These are phyloP conservation scores for Castanea mollissima DNA, from an alignment of 306 rosid species.

Conservation along the genomic window DNA sequence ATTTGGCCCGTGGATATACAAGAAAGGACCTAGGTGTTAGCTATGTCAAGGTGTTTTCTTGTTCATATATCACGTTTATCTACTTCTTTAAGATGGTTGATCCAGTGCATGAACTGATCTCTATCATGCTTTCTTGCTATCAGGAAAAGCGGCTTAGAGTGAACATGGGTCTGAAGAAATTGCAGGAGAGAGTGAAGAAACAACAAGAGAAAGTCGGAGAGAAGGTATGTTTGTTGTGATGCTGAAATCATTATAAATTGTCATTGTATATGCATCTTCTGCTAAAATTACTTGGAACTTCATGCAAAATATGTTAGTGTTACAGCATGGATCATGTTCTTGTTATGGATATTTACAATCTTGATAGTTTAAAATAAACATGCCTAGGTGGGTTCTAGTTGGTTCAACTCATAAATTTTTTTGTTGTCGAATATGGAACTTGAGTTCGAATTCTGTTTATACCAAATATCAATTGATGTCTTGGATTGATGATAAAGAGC, in stretches of 20 bases:
- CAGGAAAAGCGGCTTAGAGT: conserved; percentile 95
- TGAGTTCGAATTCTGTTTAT: too few relatives aligned
- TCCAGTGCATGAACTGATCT: conserved; percentile 1
- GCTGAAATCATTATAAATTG: background rate
- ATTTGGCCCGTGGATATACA: conserved; percentile 93
- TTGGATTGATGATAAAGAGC: too few relatives aligned
- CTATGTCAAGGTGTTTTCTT: conserved; percentile 77
- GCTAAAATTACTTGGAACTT: background rate
- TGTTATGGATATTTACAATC: background rate
- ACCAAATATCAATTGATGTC: too few relatives aligned
- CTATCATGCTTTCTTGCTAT: background rate
- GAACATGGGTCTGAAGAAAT: conserved; percentile 82
- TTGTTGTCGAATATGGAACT: too few relatives aligned
- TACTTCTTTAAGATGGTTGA: conserved; percentile 4
- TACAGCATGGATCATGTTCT: background rate
- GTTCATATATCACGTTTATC: conserved; percentile 6
- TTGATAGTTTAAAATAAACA: background rate
- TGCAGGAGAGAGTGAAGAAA: conserved; percentile 95
- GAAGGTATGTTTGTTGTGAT: conserved; percentile 52
- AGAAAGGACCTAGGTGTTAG: conserved; percentile 98
- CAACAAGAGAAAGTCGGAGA: conserved; percentile 93
- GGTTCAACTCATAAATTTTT: too few relatives aligned
- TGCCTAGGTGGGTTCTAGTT: background rate
- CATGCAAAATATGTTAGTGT: background rate
- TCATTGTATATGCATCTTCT: background rate